Evolutionary conservation across 129 eudicot genomes (phyloP), one percentile per base, ranked within the genome.

Genomic region (Flaveria ramosissima): DNA sequence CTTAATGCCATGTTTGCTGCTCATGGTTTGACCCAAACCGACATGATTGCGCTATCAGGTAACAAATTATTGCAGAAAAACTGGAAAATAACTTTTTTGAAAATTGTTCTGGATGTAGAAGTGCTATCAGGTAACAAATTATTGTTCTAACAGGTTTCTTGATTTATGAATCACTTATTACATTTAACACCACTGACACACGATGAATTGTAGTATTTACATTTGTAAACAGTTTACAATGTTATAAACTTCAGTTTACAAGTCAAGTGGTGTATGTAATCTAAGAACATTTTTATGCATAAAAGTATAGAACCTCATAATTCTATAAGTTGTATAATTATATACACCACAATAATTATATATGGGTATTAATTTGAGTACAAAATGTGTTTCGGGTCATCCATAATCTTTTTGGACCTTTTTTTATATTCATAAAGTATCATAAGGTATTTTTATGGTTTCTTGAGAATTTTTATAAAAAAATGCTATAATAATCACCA

Each of bases 31-130:
- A 82, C 81, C 72, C 97, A 87, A 78, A 48, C 80, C 0, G 97
- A 93, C 73, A 93, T 90, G 98, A 88, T 90, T 79, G 97, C 98
- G 9, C 96, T 93, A 45, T 93, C 98, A 61, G 98, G 98, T 92
- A 84, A 55, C 50, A 64, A 9, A n/a, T 70, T 70, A 26, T 24
- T 61, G 68, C 68, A 61, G 42, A 61, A 61, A 61, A 61, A 26
- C 68, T 15, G 68, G 43, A 61, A 26, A 24, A 24, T 7, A 23
- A 4, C 12, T 36, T 36, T 32, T 36, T 36, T 36, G 41, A 36
- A 32, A 36, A 36, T 36, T 36, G 41, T 36, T 36, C 41, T 5
- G 7, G 41, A 36, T 6, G 41, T 67, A 76, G 14, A 47, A 36
- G 53, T 20, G 56, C 4, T n/a, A n/a, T n/a, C n/a, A n/a, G n/a